Evolutionary conservation across 148 eudicot genomes (phyloP).

Genomic region (Drosera capensis): DNA sequence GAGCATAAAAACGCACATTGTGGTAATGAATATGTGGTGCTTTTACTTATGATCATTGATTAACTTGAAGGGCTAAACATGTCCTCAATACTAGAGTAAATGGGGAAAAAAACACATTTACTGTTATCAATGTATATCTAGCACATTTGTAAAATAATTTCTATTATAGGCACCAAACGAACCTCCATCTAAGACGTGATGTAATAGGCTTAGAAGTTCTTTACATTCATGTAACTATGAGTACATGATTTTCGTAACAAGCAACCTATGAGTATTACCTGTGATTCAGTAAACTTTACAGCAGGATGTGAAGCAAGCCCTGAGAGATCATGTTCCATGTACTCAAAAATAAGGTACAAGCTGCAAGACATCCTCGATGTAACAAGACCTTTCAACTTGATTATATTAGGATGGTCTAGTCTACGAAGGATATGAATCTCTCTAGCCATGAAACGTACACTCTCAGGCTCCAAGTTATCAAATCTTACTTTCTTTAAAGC

Average conservation of each 20-base stretch:
- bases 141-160: no score
- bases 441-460: conserved; percentile 81
- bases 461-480: conserved; percentile 70
- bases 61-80: no score
- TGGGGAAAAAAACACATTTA: no score
- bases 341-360: conserved; percentile 76
- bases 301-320: conserved; percentile 76
- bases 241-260: background rate
- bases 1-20: no score
- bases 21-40: no score
- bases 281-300: conserved; percentile 66
- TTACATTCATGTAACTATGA: background rate
- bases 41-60: no score
- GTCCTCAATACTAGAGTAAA: no score
- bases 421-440: conserved; percentile 70
- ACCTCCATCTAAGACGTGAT: no score
- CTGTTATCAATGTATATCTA: no score
- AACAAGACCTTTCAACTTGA: conserved; percentile 72
- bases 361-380: conserved; percentile 79
- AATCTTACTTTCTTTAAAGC: conserved; percentile 79
- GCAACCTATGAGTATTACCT: conserved; percentile 22
- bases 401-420: conserved; percentile 70
- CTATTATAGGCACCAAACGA: no score
- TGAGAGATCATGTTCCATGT: conserved; percentile 80
- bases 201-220: background rate